Evolutionary conservation across 2,329 filamentous ascomycete genomes (phyloP), one percentile per base, ranked within the genome.

Genomic region (Trematosphaeria pertusa): DNA sequence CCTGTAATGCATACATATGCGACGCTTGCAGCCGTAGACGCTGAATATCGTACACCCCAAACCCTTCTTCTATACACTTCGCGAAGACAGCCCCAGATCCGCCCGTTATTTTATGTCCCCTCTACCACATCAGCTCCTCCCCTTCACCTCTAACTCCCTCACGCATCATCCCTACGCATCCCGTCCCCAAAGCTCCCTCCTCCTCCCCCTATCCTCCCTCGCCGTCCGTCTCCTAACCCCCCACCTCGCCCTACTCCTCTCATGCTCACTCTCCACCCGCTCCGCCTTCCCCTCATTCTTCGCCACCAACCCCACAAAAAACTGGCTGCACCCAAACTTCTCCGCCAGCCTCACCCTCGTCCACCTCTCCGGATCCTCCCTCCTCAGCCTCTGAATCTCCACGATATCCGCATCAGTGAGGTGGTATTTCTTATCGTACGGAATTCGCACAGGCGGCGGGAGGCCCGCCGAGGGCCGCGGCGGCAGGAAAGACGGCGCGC

Each of bases 261-360:
- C 78, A 59, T 83, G 64, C 56, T 72, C 80, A 75, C 52, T 78
- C 31, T 69, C 68, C 9, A 76, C 73, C 50, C 66, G 57, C 56
- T 69, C 66, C 48, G 70, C 72, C 67, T 75, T 74, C 44, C 65
- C 69, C 43, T 66, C 58, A 33, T 57, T 62, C 49, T 78, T 79
- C 21, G 79, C 81, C 52, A 84, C 80, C 73, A 86, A 75, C 8
- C 79, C 79, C 35, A 87, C 78, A 56, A 87, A 87, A 40, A 86
- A 79, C 46, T 81, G 75, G 45, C 78, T 83, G 69, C 84, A 87
- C 5, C 80, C 78, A 64, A 86, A 88, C 62, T 80, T 81, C 66
- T 84, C 79, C 30, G 85, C 84, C 54, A 88, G 65, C 60, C 76
- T 77, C 46, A 76, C 75, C 35, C 83, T 68, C 36, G 82, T 86